Evolutionary conservation across 2,329 filamentous ascomycete genomes (phyloP).

Genomic region (Xylaria sp.): DNA sequence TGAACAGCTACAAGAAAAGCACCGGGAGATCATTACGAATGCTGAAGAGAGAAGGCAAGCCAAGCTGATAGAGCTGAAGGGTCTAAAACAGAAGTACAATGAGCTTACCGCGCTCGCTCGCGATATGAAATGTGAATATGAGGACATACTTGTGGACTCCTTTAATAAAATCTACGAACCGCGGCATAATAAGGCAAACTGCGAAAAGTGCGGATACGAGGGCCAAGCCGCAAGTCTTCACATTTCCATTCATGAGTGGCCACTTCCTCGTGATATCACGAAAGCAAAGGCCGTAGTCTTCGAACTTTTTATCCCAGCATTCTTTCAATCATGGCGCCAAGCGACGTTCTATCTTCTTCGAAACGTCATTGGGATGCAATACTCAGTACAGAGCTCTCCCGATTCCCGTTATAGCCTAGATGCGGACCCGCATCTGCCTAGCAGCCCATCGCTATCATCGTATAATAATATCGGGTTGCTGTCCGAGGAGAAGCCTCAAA

Average conservation of each 20-base stretch:
- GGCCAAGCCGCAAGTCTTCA: background rate
- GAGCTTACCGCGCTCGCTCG: background rate
- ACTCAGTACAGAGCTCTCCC: background rate
- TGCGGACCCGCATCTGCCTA: slow-evolving; percentile 14
- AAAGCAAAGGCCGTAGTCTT: slow-evolving; percentile 23
- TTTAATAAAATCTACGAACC: background rate
- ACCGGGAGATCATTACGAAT: background rate
- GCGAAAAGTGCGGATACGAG: slow-evolving; percentile 3
- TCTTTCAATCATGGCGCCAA: slow-evolving; percentile 24
- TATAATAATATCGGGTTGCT: slow-evolving; percentile 12
- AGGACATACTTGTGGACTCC: background rate
- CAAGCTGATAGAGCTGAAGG: slow-evolving; percentile 2
- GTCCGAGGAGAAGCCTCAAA: slow-evolving; percentile 37
- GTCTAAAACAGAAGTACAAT: background rate
- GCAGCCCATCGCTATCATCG: background rate
- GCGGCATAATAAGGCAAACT: slow-evolving; percentile 1
- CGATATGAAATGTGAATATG: background rate
- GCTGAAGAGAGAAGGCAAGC: slow-evolving; percentile 4
- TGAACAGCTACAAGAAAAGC: background rate
- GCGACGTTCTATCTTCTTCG: slow-evolving; percentile 15
- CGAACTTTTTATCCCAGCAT: slow-evolving; percentile 7
- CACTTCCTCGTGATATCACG: slow-evolving; percentile 1
- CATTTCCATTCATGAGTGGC: slow-evolving; percentile 25
- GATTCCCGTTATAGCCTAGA: background rate
- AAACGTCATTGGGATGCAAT: slow-evolving; percentile 15